phyloP scores from a whole-genome alignment of 768 basidiomycete genomes.

The Chalciporus pseudorubinellus region DNA sequence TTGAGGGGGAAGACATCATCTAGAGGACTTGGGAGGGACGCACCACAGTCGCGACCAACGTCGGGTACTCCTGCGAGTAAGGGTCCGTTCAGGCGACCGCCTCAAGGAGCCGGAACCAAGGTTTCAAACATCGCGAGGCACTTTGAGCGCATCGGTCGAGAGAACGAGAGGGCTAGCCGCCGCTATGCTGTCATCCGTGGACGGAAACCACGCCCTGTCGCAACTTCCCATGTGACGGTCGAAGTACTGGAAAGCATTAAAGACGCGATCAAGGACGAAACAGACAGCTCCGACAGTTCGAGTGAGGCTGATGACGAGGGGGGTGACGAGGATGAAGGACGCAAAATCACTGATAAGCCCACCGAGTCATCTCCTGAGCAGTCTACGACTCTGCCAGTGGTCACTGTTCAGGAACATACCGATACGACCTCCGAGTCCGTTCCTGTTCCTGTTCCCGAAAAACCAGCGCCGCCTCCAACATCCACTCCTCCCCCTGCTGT shows the following conservation, averaged over 20 bases:
- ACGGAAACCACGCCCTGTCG: conserved; percentile 85
- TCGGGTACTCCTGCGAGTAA: conserved; percentile 37
- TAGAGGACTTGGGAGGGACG: conserved; percentile 37
- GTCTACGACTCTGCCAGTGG: conserved; percentile 27
- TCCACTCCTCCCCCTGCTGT: conserved; percentile 25
- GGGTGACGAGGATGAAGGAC: conserved; percentile 53
- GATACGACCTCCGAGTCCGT: conserved; percentile 1
- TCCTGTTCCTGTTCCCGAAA: conserved; percentile 32
- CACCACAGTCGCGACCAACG: conserved; percentile 41
- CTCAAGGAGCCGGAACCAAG: conserved; percentile 53
- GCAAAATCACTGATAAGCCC: conserved; percentile 27
- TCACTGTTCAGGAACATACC: conserved; percentile 10
- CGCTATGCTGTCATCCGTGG: conserved; percentile 86
- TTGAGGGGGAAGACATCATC: conserved; percentile 36
- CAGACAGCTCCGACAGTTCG: conserved; percentile 67
- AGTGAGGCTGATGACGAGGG: conserved; percentile 68
- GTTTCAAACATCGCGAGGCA: conserved; percentile 89
- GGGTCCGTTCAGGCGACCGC: conserved; percentile 53
- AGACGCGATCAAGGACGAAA: conserved; percentile 88
- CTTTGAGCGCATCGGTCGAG: conserved; percentile 80
- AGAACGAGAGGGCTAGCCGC: conserved; percentile 70
- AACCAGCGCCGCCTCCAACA: conserved; percentile 8
- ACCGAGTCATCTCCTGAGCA: conserved; percentile 34
- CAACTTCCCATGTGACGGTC: conserved; percentile 82
- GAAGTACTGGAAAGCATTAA: conserved; percentile 86